Evolutionary conservation across 2,329 filamentous ascomycete species (phyloP).

Genomic region (Pyricularia sp.): DNA sequence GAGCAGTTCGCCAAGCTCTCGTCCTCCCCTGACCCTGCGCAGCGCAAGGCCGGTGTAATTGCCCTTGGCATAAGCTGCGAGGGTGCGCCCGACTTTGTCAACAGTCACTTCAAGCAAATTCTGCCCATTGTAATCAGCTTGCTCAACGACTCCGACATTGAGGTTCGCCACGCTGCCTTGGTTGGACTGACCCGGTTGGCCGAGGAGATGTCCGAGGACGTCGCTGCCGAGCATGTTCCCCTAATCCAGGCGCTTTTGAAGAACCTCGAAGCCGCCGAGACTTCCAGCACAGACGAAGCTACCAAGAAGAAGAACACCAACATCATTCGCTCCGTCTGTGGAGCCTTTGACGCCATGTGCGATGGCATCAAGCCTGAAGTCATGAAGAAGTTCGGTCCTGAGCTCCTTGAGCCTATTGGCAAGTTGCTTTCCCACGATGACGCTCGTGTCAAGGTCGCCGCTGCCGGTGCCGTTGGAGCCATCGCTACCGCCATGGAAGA

Average conservation of each 20-base stretch:
- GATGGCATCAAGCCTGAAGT: conserved; percentile 72
- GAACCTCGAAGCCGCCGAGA: conserved; percentile 73
- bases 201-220: conserved; percentile 84
- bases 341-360: conserved; percentile 81
- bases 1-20: conserved; percentile 77
- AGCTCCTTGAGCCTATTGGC: conserved; percentile 75
- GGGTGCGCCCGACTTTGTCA: conserved; percentile 93
- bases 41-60: conserved; percentile 81
- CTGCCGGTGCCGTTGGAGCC: conserved; percentile 79
- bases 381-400: conserved; percentile 68
- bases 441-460: conserved; percentile 77
- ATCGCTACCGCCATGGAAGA: conserved; percentile 76
- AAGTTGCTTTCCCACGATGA: conserved; percentile 74
- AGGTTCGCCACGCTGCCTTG: conserved; percentile 76
- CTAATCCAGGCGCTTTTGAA: conserved; percentile 76
- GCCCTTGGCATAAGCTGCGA: conserved; percentile 90
- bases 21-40: conserved; percentile 57
- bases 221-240: conserved; percentile 70
- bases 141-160: conserved; percentile 69
- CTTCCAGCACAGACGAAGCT: conserved; percentile 47
- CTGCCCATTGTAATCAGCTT: conserved; percentile 75
- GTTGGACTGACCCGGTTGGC: conserved; percentile 81
- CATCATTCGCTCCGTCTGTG: conserved; percentile 81
- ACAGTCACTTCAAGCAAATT: conserved; percentile 76
- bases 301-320: conserved; percentile 63